Evolutionary conservation across 108 stramenopile genomes (phyloP), one percentile per base, ranked within the genome.

Genomic region (Cyclotella distinguenda): DNA sequence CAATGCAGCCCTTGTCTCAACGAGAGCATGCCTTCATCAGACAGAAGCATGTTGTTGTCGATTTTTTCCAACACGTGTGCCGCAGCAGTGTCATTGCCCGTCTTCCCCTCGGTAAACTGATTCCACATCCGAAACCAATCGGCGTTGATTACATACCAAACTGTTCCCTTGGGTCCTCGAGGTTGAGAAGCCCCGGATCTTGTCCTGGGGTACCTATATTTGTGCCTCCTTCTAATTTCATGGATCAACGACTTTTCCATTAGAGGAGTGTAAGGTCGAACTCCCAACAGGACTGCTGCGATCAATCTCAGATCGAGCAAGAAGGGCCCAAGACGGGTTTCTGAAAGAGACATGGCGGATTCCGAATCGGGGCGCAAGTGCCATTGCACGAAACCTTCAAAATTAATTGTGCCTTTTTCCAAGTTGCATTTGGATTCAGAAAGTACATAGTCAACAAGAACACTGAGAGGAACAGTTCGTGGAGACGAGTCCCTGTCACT

Each of bases 71-170:
- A 48, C 38, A 34, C 36, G 51, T 54, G 44, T 21, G 57, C 44
- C 1, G 11, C 83, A 27, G 66, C 65, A 23, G 49, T 74, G 67
- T 84, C 84, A 35, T 79, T 76, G 9, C 47, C 42, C n/a, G 61
- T 80, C 31, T 49, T 62, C 2, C 77, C 50, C 72, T 55, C 74
- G 23, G 57, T 82, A 48, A 23, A 93, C 57, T 45, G 76, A 21
- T 16, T 28, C 93, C 93, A 94, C 15, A 54, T 49, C 21, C 72
- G 72, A 44, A 56, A 85, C 93, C 93, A 94, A 13, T 50, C 66
- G 50, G 81, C 70, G 68, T 87, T 85, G 34, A 94, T 82, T 15
- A 94, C 71, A 60, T 87, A 87, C 93, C 93, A 94, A 32, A 89
- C 55, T 4, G 93, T 94, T 26, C 89, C 89, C 45, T 71, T 40